Percentiles rank a stretch among this genome's conserved stretches.
Evolutionary conservation across 2,329 filamentous ascomycete genomes (phyloP).

Genomic region (Fusarium armeniacum): DNA sequence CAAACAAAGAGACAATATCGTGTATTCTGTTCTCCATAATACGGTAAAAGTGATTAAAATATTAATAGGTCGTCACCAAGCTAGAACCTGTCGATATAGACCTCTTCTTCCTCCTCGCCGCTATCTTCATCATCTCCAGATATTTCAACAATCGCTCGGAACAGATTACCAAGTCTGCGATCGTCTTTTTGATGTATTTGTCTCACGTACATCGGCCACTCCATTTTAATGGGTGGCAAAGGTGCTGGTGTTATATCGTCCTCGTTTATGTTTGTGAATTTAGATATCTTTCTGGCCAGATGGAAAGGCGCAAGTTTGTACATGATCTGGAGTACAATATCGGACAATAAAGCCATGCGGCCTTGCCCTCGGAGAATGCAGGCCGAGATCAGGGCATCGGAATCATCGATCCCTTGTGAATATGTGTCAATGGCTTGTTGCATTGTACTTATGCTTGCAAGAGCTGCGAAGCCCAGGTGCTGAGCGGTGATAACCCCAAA

Average conservation of each 20-base stretch:
- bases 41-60: too few relatives aligned
- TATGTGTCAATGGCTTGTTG: neutral
- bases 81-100: too few relatives aligned
- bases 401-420: neutral
- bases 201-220: neutral
- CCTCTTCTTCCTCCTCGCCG: neutral
- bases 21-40: too few relatives aligned
- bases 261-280: neutral
- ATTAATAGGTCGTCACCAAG: too few relatives aligned
- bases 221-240: neutral
- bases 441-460: accelerated
- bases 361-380: neutral
- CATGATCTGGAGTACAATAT: neutral
- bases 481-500: neutral
- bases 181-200: neutral
- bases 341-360: neutral
- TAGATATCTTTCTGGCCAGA: neutral
- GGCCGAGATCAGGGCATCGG: neutral
- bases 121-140: neutral
- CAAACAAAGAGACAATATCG: too few relatives aligned
- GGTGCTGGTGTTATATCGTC: neutral
- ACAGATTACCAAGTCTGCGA: neutral
- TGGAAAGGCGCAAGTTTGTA: neutral
- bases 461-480: neutral
- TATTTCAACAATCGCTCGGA: neutral